These are phyloP conservation scores for Penicillium verhagenii DNA, from an alignment of 495 filamentous ascomycete genomes.

Conservation along the genomic window DNA sequence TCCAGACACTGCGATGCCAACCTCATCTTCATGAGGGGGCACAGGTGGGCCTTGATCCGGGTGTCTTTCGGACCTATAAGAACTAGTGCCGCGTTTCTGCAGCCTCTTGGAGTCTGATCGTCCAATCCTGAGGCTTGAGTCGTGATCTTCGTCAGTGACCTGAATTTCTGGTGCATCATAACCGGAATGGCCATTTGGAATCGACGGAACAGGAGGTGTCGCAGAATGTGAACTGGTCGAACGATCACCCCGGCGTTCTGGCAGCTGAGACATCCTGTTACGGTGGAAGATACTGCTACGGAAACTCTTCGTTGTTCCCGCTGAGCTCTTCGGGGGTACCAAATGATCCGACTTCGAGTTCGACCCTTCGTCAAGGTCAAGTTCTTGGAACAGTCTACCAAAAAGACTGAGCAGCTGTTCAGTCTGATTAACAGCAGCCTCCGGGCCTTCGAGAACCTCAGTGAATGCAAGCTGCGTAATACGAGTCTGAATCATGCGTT, in stretches of 20 bases:
- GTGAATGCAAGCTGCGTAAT: conserved; percentile 89
- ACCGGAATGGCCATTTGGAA: conserved; percentile 16
- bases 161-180: conserved; percentile 47
- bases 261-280: conserved; percentile 37
- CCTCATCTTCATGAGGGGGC: conserved; percentile 21
- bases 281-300: conserved; percentile 73
- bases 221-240: conserved; percentile 7
- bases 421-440: conserved; percentile 78
- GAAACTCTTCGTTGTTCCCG: conserved; percentile 68
- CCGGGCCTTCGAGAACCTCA: conserved; percentile 77
- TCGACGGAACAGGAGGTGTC: conserved; percentile 19
- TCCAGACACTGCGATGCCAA: conserved; percentile 44
- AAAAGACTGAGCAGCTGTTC: conserved; percentile 83
- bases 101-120: conserved; percentile 46
- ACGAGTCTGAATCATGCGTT: conserved; percentile 80
- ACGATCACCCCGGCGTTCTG: conserved; percentile 28
- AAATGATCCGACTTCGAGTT: conserved; percentile 26
- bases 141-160: conserved; percentile 44
- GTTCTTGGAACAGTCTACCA: conserved; percentile 67
- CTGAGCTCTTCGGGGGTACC: conserved; percentile 65
- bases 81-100: conserved; percentile 43
- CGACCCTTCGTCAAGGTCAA: conserved; percentile 33
- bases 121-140: conserved; percentile 21
- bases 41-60: conserved; percentile 16
- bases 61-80: conserved; percentile 24